Conservation (phyloP, 2,329 filamentous ascomycete species). For the Paraphoma chrysanthemicola region DNA sequence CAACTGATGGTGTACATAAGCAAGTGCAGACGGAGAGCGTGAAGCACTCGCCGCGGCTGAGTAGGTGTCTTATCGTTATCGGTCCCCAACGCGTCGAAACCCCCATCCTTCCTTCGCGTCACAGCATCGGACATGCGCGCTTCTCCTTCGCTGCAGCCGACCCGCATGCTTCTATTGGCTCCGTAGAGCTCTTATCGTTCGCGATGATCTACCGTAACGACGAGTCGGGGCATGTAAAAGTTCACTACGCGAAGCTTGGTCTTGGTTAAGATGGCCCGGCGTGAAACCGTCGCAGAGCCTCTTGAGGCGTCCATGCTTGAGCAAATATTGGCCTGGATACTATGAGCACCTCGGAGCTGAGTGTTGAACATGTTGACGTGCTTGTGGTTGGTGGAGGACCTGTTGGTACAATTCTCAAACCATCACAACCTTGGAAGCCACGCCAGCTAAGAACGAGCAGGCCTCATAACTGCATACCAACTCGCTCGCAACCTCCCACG, state of each 20-base stretch:
- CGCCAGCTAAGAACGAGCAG: constrained; percentile 12
- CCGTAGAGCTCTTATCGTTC: constrained; percentile 2
- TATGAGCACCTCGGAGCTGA: constrained; percentile 11
- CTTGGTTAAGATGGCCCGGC: constrained; percentile 3
- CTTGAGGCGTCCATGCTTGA: background rate
- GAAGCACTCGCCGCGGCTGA: background rate
- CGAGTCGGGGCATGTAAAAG: background rate
- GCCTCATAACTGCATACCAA: constrained; percentile 55
- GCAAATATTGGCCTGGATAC: background rate
- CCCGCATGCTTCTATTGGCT: background rate
- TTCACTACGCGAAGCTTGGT: constrained; percentile 4
- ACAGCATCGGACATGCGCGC: background rate
- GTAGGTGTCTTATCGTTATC: constrained; percentile 6
- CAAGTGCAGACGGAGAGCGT: background rate
- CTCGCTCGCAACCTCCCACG: constrained; percentile 52
- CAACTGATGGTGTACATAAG: background rate
- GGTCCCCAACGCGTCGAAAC: background rate
- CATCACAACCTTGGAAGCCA: background rate
- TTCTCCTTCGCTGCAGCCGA: constrained; percentile 3
- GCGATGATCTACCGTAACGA: background rate
- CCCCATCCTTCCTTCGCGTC: constrained; percentile 9
- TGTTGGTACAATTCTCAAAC: constrained; percentile 43
- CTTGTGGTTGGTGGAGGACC: constrained; percentile 50
- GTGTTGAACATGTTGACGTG: constrained; percentile 26
- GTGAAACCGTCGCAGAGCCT: background rate